A percentile compares a stretch with the other conserved stretches of the same genome.
Conservation (phyloP, 306 rosid species). For the Abrus precatorius region DNA sequence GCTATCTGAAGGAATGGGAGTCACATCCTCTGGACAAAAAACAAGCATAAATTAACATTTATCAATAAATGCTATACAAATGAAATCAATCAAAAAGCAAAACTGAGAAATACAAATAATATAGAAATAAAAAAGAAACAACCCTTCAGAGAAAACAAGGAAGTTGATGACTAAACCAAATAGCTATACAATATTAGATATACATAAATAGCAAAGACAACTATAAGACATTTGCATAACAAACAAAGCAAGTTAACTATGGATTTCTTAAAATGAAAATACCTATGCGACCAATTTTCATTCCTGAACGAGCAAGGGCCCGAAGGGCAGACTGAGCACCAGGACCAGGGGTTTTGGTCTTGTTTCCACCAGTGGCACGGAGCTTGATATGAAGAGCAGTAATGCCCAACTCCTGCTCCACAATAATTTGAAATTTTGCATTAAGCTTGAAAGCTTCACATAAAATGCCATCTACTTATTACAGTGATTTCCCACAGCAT, state of each 20-base stretch:
- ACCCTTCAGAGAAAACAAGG: background rate
- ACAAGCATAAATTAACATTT: background rate
- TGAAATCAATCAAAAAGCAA: background rate
- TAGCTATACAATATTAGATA: background rate
- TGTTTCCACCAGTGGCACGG: constrained; percentile 93
- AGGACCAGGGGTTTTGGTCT: constrained; percentile 91
- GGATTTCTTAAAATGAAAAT: background rate
- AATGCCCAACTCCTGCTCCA: constrained; percentile 77
- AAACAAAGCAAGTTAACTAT: background rate
- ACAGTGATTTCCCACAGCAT: background rate
- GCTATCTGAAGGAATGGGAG: constrained; percentile 93
- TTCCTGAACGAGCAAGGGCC: constrained; percentile 93
- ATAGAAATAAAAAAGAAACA: background rate
- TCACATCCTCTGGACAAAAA: constrained; percentile 82
- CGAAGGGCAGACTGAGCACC: constrained; percentile 96
- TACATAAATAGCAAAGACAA: no score
- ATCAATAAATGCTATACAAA: background rate
- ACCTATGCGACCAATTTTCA: constrained; percentile 98
- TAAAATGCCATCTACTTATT: background rate
- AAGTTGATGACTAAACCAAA: background rate
- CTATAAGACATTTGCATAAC: background rate
- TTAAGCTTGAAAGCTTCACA: background rate
- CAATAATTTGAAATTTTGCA: background rate
- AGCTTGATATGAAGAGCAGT: constrained; percentile 90
- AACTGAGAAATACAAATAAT: background rate